Evolutionary conservation across 257 asterid genomes (phyloP), one percentile per base, ranked within the genome.

Genomic region (Petunia axillaris): DNA sequence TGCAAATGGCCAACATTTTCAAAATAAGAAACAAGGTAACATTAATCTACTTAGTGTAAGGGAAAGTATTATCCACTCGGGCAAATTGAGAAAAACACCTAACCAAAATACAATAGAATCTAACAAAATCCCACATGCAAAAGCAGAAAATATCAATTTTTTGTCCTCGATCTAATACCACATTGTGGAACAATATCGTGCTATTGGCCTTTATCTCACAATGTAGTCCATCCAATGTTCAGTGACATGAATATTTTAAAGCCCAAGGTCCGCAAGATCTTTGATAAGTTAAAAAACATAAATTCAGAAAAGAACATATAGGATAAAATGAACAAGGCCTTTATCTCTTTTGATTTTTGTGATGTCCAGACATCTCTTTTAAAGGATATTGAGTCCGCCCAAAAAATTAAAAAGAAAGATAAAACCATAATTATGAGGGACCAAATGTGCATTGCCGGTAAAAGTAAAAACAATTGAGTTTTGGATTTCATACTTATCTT

Each of bases 1-100:
- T 93, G 91, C n/a, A 55, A 25, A 55, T 55, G 60, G 60, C 25
- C 60, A 55, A 46, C 52, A 46, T 46, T 46, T 15, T 7, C 0
- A 55, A 55, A 55, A 55, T 55, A 55, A 55, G 60, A 55, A 55
- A 13, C 25, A 14, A 4, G 13, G 1, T 9, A 52, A 52, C 1
- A 52, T 3, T 52, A 4, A 52, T 11, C 14, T 14, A 52, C 8
- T 8, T 15, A 13, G 16, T 54, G 59, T n/a, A 54, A 54, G n/a
- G 13, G 59, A 54, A 13, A 54, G 59, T 54, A n/a, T n/a, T 54
- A 54, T 54, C 59, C 10, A n/a, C 59, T 10, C 16, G n/a, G 11
- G 13, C 16, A 53, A 15, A 54, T 13, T 54, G 59, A 54, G 25
- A 25, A 25, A 25, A 25, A 25, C 25, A 25, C 25, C 25, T 25